Base-by-base conservation (phyloP, 352 stramenopile species). In the Phytophthora cajani region DNA sequence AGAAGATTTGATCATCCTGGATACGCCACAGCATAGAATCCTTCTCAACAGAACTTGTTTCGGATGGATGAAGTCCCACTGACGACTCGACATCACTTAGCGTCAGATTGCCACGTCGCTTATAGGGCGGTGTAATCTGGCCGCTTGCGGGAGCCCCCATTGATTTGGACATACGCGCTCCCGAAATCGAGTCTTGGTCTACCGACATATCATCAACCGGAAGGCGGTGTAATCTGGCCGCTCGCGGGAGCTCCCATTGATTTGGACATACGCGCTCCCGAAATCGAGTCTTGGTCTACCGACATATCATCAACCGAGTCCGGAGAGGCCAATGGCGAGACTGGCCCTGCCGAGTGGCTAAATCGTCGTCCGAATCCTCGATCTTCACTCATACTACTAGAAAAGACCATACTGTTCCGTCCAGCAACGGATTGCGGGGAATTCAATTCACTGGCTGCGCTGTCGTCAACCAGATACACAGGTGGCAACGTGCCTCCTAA, bases 1-100 rank as follows among this genome's bases (percentile, higher is more conserved):
- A 81, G 73, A 99, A 99, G 55, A 99, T 98, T 80, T 99, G 95
- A 63, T 98, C 93, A 58, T 98, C 91, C 32, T 98, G 83, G 27
- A 98, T 87, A n/a, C 88, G 80, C 87, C 87, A 94, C 9, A 94
- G 62, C 42, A 89, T 68, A 10, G 80, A 84, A 56, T 92, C 84
- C 54, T 84, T 82, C 51, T 92, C 83, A 12, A 62, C 67, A 32
- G 78, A 85, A 36, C 76, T 85, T 1, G 78, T 69, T 65, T 91
- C 84, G 0, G 81, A 91, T 30, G 80, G 61, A 49, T 87, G 75
- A 0, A 85, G 52, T 9, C 78, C 81, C 9, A 75, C 67, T 0
- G 85, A 91, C 12, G 82, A 89, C 17, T 86, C 79, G 5, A 87
- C 65, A 16, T 91, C 85, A 47, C 83, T 91, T 7, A 76, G 49